Conservation (phyloP, 768 basidiomycete species). For the Pleurotus ostreatus region DNA sequence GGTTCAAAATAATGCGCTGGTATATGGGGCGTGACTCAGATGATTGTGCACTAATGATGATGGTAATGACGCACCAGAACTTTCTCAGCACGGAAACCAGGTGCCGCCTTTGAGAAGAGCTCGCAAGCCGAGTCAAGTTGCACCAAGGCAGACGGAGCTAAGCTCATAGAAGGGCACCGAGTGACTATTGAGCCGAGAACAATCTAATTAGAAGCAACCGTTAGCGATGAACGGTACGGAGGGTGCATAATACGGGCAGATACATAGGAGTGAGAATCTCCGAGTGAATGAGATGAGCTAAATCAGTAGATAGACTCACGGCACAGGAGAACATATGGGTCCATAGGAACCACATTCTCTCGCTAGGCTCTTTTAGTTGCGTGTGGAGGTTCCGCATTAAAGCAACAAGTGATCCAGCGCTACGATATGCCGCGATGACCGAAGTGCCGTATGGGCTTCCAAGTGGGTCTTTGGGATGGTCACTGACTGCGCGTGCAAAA, state of each 20-base stretch:
- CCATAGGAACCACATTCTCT: constrained; percentile 65
- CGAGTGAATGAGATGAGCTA: neutral
- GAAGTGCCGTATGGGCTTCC: constrained; percentile 71
- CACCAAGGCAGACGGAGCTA: constrained; percentile 69
- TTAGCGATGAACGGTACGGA: neutral
- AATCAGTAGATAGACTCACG: constrained; percentile 32
- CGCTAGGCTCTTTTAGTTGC: constrained; percentile 58
- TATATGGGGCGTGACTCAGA: neutral
- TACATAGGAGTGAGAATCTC: neutral
- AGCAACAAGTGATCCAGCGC: constrained; percentile 67
- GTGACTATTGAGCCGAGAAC: constrained; percentile 74
- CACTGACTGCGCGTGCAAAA: constrained; percentile 69
- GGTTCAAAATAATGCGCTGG: constrained; percentile 59
- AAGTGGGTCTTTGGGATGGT: constrained; percentile 70
- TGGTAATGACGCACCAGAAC: constrained; percentile 47
- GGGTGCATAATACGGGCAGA: constrained; percentile 4
- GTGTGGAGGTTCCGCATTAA: constrained; percentile 66
- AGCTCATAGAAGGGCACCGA: constrained; percentile 73
- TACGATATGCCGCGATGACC: constrained; percentile 71
- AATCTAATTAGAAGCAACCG: constrained; percentile 36
- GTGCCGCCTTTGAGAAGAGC: constrained; percentile 66
- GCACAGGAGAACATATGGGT: constrained; percentile 65
- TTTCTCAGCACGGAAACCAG: constrained; percentile 58
- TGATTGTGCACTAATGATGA: constrained; percentile 1
- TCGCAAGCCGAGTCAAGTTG: constrained; percentile 76